Evolutionary conservation across 176 grass and related monocot species (phyloP).

Genomic region (Alloteropsis semialata): DNA sequence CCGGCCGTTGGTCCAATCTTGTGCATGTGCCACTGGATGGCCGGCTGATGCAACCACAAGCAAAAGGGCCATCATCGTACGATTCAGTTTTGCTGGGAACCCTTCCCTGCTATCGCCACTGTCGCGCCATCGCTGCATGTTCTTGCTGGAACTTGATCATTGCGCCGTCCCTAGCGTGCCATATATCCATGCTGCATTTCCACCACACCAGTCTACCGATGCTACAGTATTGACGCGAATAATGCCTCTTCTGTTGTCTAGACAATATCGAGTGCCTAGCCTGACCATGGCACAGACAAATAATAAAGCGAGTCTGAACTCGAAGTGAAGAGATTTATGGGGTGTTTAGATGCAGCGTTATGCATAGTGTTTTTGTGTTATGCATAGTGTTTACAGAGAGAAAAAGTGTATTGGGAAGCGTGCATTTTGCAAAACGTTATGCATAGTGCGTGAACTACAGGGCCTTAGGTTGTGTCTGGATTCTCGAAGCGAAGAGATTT

Average conservation of each 20-base stretch:
- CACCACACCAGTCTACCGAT: neutral
- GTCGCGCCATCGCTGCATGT: neutral
- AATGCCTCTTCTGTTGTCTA: neutral
- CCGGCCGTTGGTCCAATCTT: neutral
- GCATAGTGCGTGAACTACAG: too few species aligned
- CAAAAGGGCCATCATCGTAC: neutral
- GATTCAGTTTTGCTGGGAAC: neutral
- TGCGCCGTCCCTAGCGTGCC: constrained; percentile 3
- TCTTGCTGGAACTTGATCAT: constrained; percentile 7
- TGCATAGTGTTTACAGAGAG: too few species aligned
- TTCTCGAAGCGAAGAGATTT: too few species aligned
- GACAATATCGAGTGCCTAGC: neutral
- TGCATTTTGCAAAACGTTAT: too few species aligned
- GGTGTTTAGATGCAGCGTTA: too few species aligned
- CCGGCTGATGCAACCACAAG: neutral
- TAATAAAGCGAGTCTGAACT: too few species aligned
- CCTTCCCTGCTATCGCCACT: neutral
- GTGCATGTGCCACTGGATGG: neutral
- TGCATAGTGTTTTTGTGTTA: too few species aligned
- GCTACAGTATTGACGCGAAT: constrained; percentile 13
- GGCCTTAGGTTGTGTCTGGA: too few species aligned
- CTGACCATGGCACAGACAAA: neutral
- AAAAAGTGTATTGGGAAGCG: too few species aligned
- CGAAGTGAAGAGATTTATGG: neutral
- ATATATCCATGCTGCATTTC: neutral